Percentiles rank a stretch among this genome's conserved stretches.
These are phyloP conservation scores for Centrapalus pauciflorus DNA, from an alignment of 129 eudicot genomes.

Conservation along the genomic window DNA sequence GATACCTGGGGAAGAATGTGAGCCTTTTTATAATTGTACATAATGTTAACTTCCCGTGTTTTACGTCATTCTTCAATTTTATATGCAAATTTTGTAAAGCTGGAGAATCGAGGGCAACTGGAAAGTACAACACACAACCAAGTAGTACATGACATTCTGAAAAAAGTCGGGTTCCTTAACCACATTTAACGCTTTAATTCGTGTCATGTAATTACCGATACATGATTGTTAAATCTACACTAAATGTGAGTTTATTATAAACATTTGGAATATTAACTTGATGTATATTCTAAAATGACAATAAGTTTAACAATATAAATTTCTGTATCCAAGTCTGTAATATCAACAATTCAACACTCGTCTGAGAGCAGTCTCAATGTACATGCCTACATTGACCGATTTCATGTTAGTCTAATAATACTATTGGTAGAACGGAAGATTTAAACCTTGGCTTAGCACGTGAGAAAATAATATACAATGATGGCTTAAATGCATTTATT, in stretches of 20 bases:
- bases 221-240: background rate
- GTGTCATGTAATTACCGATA: background rate
- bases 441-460: background rate
- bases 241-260: background rate
- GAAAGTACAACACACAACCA: background rate
- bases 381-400: too few species aligned
- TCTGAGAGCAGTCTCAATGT: too few species aligned
- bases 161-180: background rate
- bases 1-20: conserved; percentile 22
- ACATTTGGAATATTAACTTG: too few species aligned
- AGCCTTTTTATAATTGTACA: background rate
- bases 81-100: background rate
- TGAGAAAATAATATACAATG: background rate
- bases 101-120: background rate
- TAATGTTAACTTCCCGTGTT: background rate
- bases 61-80: background rate
- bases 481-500: background rate
- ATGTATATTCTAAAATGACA: too few species aligned
- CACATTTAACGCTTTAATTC: background rate
- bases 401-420: too few species aligned
- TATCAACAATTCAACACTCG: too few species aligned
- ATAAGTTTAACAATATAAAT: too few species aligned
- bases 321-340: too few species aligned
- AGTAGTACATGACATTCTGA: background rate
- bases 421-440: background rate